Conservation (phyloP, 768 basidiomycete genomes). For the Trametes gibbosa region DNA sequence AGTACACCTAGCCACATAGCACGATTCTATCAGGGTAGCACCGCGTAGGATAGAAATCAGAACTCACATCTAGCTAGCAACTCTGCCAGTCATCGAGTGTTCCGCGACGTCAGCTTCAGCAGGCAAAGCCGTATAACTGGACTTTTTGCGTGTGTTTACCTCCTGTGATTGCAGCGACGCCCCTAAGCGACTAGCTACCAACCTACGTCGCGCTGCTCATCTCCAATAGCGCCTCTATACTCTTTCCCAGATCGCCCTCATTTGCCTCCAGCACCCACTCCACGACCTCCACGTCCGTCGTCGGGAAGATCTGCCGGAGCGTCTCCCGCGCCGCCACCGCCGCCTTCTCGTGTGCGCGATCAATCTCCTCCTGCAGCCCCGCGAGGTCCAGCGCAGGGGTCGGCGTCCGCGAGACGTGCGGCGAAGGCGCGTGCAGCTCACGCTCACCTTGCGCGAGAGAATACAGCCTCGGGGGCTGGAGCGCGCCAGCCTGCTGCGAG, state of each 20-base stretch:
- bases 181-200: no score
- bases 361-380: conserved; percentile 74
- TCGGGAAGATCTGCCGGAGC: conserved; percentile 85
- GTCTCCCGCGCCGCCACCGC: conserved; percentile 72
- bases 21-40: no score
- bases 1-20: no score
- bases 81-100: no score
- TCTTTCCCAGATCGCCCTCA: conserved; percentile 82
- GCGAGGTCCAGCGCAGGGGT: conserved; percentile 68
- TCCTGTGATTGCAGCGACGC: no score
- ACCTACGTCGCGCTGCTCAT: conserved; percentile 43
- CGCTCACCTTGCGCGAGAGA: conserved; percentile 43
- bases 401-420: conserved; percentile 63
- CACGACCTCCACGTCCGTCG: conserved; percentile 75
- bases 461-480: conserved; percentile 30
- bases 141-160: no score
- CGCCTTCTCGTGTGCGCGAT: conserved; percentile 72
- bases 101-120: no score
- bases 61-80: no score
- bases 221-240: conserved; percentile 83
- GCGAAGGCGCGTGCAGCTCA: conserved; percentile 14
- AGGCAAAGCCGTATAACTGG: no score
- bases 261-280: conserved; percentile 91
- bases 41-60: no score
- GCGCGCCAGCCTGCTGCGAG: conserved; percentile 36